Percentiles rank a stretch among this genome's conserved stretches.
These are phyloP conservation scores for Boletus eberwhitei DNA, from an alignment of 768 basidiomycete species.

Conservation along the genomic window DNA sequence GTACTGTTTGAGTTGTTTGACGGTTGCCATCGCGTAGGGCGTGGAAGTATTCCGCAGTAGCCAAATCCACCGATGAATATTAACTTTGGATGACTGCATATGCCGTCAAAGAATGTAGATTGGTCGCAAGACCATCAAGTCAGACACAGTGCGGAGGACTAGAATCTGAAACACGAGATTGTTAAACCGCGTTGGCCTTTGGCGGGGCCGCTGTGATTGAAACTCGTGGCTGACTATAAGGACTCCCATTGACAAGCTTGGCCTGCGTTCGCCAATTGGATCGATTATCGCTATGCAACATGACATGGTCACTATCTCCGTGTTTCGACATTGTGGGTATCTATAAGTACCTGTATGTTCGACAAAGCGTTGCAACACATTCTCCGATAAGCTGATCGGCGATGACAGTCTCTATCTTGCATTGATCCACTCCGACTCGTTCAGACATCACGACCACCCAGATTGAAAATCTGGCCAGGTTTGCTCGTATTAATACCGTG, in stretches of 20 bases:
- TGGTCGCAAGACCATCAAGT: neutral
- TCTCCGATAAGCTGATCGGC: too few species aligned
- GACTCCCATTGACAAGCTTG: too few species aligned
- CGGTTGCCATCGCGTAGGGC: conserved; percentile 14
- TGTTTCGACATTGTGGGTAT: neutral
- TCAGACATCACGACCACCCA: neutral
- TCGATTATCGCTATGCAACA: neutral
- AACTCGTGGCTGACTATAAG: too few species aligned
- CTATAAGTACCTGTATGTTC: too few species aligned
- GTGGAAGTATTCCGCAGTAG: conserved; percentile 16
- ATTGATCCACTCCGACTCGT: neutral
- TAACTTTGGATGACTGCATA: neutral
- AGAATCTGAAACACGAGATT: neutral
- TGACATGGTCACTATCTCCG: neutral
- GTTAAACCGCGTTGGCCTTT: neutral
- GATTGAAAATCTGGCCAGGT: neutral
- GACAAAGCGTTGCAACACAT: too few species aligned
- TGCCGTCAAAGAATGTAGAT: neutral
- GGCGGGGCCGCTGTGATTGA: too few species aligned
- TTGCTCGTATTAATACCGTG: neutral
- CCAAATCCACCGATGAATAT: neutral
- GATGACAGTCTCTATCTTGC: too few species aligned
- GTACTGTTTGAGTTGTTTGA: conserved; percentile 8
- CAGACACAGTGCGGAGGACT: too few species aligned
- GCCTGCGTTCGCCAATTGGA: neutral